Percentiles rank a stretch among this genome's conserved stretches.
Conservation (phyloP, 2,329 filamentous ascomycete species). For the Penicillium capsulatum region DNA sequence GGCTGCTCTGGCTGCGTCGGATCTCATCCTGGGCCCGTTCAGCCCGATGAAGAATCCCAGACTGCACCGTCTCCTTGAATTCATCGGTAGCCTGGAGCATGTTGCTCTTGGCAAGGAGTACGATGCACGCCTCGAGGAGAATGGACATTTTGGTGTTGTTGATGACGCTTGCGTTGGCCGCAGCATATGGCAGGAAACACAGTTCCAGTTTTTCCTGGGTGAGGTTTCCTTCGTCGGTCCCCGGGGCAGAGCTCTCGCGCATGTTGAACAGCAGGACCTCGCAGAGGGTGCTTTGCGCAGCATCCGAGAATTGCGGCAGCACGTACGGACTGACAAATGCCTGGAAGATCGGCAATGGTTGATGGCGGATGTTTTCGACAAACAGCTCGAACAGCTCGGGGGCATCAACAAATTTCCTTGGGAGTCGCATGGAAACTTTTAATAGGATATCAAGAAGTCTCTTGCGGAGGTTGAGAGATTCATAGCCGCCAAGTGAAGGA, state of each 20-base stretch:
- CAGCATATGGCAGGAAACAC: conserved; percentile 63
- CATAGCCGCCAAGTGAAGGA: conserved; percentile 35
- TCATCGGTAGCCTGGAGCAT: conserved; percentile 31
- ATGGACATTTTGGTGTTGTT: conserved; percentile 72
- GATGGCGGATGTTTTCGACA: conserved; percentile 45
- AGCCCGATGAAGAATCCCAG: conserved; percentile 51
- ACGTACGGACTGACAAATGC: conserved; percentile 44
- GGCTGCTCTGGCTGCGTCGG: conserved; percentile 42
- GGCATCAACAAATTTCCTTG: conserved; percentile 34
- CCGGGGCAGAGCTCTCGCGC: conserved; percentile 42
- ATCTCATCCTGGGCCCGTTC: conserved; percentile 44
- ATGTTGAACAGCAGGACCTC: conserved; percentile 52
- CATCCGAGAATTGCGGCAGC: conserved; percentile 39
- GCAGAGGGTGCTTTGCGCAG: conserved; percentile 48
- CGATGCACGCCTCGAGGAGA: conserved; percentile 61
- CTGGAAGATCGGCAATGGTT: conserved; percentile 46
- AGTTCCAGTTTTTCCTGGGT: conserved; percentile 49
- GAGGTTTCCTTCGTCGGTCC: conserved; percentile 42
- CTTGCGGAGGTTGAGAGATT: conserved; percentile 43
- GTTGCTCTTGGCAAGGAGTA: conserved; percentile 45
- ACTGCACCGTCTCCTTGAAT: conserved; percentile 47
- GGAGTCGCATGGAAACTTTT: conserved; percentile 34
- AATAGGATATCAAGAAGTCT: conserved; percentile 44
- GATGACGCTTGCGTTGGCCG: conserved; percentile 55
- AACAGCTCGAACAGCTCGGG: conserved; percentile 43